Conservation (phyloP, 1,284 basidiomycete genomes). For the Ceratobasidium sp. region DNA sequence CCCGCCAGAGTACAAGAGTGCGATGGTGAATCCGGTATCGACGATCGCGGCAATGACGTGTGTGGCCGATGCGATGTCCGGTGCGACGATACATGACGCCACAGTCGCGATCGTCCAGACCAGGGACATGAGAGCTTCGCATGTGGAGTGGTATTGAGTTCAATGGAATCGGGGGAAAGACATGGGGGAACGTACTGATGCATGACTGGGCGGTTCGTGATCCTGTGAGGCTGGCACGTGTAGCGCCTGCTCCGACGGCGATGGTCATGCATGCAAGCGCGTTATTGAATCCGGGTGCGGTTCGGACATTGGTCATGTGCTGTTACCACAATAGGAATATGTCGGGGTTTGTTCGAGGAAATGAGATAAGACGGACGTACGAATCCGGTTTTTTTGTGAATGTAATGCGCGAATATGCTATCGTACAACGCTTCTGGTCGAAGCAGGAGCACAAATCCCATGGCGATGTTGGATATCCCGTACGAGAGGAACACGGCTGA, state of each 20-base stretch:
- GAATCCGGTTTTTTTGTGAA: constrained; percentile 6
- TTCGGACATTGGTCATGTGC: constrained; percentile 12
- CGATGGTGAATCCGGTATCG: neutral
- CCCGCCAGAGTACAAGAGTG: neutral
- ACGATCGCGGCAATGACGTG: neutral
- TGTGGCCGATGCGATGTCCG: constrained; percentile 15
- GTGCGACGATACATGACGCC: neutral
- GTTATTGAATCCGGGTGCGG: constrained; percentile 30
- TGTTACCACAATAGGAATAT: neutral
- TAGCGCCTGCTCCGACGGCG: constrained; percentile 11
- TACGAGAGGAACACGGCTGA: constrained; percentile 9
- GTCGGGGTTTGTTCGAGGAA: neutral
- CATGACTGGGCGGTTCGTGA: constrained; percentile 8
- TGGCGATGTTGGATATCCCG: constrained; percentile 12
- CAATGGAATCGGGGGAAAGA: neutral
- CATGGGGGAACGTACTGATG: constrained; percentile 15
- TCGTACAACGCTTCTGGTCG: constrained; percentile 10
- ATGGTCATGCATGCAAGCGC: constrained; percentile 20
- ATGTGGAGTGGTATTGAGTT: neutral
- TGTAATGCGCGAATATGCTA: neutral
- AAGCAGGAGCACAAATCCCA: neutral
- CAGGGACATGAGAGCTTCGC: constrained; percentile 9
- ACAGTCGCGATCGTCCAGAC: constrained; percentile 1
- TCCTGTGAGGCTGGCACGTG: constrained; percentile 4
- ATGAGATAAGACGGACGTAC: neutral